These are phyloP conservation scores for Kuraishia molischiana DNA, from an alignment of 805 yeast genomes.

Conservation along the genomic window DNA sequence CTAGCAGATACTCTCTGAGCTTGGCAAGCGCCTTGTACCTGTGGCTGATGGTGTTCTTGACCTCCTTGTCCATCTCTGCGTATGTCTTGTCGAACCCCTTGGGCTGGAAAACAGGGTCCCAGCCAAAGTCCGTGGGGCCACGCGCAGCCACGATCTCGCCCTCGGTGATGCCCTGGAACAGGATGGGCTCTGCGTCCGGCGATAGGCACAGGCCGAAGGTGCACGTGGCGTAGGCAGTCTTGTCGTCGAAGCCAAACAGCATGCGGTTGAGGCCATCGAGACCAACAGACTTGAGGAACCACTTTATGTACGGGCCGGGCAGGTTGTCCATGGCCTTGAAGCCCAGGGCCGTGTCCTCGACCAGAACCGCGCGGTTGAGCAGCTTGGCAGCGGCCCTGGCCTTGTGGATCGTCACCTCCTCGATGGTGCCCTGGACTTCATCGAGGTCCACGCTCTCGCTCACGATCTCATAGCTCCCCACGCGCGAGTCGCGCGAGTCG, in stretches of 20 bases:
- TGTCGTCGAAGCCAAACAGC: conserved; percentile 74
- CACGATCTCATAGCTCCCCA: conserved; percentile 41
- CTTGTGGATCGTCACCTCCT: conserved; percentile 73
- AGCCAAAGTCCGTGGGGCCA: conserved; percentile 83
- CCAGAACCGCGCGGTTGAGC: conserved; percentile 74
- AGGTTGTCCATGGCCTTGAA: conserved; percentile 69
- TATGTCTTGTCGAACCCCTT: conserved; percentile 64
- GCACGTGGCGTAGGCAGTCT: conserved; percentile 79
- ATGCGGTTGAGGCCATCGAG: conserved; percentile 67
- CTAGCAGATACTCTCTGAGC: conserved; percentile 44
- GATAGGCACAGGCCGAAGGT: conserved; percentile 89
- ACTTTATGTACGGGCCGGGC: conserved; percentile 93
- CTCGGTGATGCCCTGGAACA: conserved; percentile 77
- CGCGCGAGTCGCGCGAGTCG: conserved; percentile 18
- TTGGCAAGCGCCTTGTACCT: conserved; percentile 75
- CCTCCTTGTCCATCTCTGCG: conserved; percentile 77
- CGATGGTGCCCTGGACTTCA: conserved; percentile 84
- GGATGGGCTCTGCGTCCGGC: conserved; percentile 58
- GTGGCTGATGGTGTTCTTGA: conserved; percentile 80
- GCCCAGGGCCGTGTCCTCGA: conserved; percentile 89
- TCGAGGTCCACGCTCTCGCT: conserved; percentile 72
- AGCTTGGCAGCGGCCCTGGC: conserved; percentile 62
- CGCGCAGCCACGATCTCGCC: conserved; percentile 73
- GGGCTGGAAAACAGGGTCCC: conserved; percentile 91
- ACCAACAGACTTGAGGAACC: conserved; percentile 80